Evolutionary conservation across 768 basidiomycete species (phyloP).

Genomic region (Mycena sanguinolenta): DNA sequence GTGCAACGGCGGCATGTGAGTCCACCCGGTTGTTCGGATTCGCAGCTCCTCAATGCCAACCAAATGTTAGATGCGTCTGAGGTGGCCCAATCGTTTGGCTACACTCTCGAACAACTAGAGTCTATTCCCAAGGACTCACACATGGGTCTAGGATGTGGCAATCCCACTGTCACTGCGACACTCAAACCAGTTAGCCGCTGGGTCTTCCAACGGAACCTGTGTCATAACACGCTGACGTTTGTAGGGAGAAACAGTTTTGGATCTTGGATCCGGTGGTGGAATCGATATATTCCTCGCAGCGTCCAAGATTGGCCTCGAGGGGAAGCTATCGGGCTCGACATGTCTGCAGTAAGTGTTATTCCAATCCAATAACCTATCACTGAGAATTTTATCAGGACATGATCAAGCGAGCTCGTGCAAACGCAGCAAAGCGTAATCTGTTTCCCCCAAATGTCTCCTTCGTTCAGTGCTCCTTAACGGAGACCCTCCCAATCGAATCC

Average conservation of each 20-base stretch:
- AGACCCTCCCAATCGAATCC: conserved; percentile 61
- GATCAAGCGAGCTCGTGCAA: conserved; percentile 61
- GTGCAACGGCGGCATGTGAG: conserved; percentile 42
- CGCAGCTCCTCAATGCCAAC: not conserved
- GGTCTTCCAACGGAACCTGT: not conserved
- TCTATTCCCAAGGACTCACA: conserved; percentile 59
- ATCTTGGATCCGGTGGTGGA: conserved; percentile 71
- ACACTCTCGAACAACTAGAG: conserved; percentile 56
- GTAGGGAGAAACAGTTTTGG: conserved; percentile 69
- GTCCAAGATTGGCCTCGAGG: conserved; percentile 59
- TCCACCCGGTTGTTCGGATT: not conserved
- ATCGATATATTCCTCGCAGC: conserved; percentile 70
- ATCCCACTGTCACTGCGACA: conserved; percentile 60
- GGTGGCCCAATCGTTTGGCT: conserved; percentile 63
- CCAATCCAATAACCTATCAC: too few relatives aligned
- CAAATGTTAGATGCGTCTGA: conserved; percentile 43
- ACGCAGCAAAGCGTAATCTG: conserved; percentile 56
- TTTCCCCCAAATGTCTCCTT: conserved; percentile 65
- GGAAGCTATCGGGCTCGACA: conserved; percentile 69
- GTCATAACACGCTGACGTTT: not conserved
- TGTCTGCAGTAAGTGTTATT: conserved; percentile 54
- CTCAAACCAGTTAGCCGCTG: conserved; percentile 55
- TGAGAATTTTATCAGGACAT: conserved; percentile 56
- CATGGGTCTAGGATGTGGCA: conserved; percentile 69
- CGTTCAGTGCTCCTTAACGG: conserved; percentile 56